phyloP scores from a whole-genome alignment of 2,329 filamentous ascomycete species.

The Lojkania enalia region DNA sequence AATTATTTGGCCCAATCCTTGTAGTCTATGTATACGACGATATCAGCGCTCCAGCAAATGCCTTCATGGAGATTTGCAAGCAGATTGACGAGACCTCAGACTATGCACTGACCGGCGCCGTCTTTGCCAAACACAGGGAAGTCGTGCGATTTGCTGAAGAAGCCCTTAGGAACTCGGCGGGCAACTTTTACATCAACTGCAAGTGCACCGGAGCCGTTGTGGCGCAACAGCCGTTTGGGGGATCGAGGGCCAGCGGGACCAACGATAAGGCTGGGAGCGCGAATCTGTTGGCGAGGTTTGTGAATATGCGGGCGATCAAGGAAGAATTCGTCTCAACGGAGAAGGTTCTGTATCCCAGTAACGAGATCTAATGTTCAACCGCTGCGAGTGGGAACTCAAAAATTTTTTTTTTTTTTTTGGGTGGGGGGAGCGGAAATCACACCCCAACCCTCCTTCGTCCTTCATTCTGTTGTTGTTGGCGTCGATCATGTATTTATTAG shows the following conservation, averaged over 20 bases:
- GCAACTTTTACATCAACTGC: slow-evolving; percentile 87
- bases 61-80: slow-evolving; percentile 63
- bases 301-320: slow-evolving; percentile 60
- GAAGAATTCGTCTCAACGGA: slow-evolving; percentile 56
- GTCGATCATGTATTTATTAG: no score
- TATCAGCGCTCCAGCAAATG: slow-evolving; percentile 50
- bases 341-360: slow-evolving; percentile 58
- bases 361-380: slow-evolving; percentile 51
- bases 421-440: no score
- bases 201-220: slow-evolving; percentile 64
- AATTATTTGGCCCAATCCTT: slow-evolving; percentile 82
- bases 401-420: no score
- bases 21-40: slow-evolving; percentile 80
- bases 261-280: slow-evolving; percentile 62
- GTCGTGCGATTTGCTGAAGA: slow-evolving; percentile 71
- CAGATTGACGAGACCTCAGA: slow-evolving; percentile 72
- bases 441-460: no score
- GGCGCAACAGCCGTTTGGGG: slow-evolving; percentile 57
- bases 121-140: slow-evolving; percentile 72
- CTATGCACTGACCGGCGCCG: slow-evolving; percentile 76
- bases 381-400: no score
- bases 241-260: slow-evolving; percentile 59
- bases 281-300: slow-evolving; percentile 56
- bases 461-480: no score
- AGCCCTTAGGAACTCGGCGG: slow-evolving; percentile 70